Conservation (phyloP, 2,329 filamentous ascomycete genomes). For the Talaromyces sp. region DNA sequence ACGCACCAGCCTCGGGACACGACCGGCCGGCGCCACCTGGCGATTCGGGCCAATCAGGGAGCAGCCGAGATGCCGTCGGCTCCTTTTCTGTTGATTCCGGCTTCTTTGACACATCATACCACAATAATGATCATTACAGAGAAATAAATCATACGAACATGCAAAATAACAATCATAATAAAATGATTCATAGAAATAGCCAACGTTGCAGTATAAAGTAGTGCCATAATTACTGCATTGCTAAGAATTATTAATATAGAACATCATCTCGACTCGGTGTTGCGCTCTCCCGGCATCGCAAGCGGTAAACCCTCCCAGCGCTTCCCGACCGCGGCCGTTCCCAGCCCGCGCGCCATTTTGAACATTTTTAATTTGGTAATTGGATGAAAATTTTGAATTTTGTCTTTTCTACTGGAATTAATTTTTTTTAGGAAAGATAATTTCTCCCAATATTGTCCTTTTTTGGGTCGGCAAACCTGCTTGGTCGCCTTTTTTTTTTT, state of each 20-base stretch:
- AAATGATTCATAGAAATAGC: too few relatives aligned
- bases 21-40: not conserved
- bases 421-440: not conserved
- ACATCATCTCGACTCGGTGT: not conserved
- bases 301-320: not conserved
- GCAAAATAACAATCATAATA: too few relatives aligned
- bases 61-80: not conserved
- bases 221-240: not conserved
- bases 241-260: too few relatives aligned
- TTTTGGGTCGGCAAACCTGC: not conserved
- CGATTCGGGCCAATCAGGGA: not conserved
- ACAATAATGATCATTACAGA: not conserved
- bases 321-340: not conserved
- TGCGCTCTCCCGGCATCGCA: slow-evolving; percentile 1
- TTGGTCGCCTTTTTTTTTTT: not conserved
- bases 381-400: too few relatives aligned
- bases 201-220: not conserved
- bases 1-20: not conserved
- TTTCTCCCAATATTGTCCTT: not conserved
- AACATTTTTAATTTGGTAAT: not conserved
- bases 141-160: too few relatives aligned
- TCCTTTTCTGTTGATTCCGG: not conserved
- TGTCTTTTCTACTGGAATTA: not conserved
- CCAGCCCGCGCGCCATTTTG: not conserved
- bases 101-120: not conserved